Evolutionary conservation across 1,284 basidiomycete genomes (phyloP).

Genomic region (Rhodotorula glutinis): DNA sequence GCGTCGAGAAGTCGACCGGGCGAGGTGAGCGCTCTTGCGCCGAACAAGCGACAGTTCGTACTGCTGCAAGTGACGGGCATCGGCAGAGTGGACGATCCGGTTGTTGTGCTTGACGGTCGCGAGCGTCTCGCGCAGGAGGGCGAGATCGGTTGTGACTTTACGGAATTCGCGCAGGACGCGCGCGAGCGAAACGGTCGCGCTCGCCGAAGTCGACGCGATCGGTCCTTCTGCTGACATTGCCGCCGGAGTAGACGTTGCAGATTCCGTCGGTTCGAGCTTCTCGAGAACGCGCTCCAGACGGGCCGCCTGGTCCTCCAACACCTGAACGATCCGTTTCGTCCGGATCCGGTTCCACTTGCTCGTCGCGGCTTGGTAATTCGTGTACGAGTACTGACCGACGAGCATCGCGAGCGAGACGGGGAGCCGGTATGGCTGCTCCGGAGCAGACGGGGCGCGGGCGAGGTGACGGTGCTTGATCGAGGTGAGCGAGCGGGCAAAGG

Average conservation of each 20-base stretch:
- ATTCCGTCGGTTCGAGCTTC: conserved; percentile 13
- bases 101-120: conserved; percentile 24
- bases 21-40: neutral
- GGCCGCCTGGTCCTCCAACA: conserved; percentile 15
- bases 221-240: neutral
- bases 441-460: conserved; percentile 1
- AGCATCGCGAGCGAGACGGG: conserved; percentile 24
- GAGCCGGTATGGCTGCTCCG: conserved; percentile 19
- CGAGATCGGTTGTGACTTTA: conserved; percentile 13
- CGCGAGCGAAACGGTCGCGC: conserved; percentile 6
- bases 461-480: conserved; percentile 5
- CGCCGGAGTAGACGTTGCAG: neutral
- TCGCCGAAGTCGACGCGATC: neutral
- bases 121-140: conserved; percentile 24
- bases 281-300: conserved; percentile 25
- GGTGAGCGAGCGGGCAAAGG: neutral
- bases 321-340: conserved; percentile 17
- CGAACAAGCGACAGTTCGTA: conserved; percentile 2
- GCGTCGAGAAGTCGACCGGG: neutral
- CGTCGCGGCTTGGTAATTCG: conserved; percentile 18
- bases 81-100: conserved; percentile 16
- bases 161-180: conserved; percentile 25
- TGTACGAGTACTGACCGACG: conserved; percentile 13
- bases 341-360: conserved; percentile 19
- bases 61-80: conserved; percentile 9